Base-by-base conservation (phyloP, 805 yeast species). In the Zygoascus biomembranicola region DNA sequence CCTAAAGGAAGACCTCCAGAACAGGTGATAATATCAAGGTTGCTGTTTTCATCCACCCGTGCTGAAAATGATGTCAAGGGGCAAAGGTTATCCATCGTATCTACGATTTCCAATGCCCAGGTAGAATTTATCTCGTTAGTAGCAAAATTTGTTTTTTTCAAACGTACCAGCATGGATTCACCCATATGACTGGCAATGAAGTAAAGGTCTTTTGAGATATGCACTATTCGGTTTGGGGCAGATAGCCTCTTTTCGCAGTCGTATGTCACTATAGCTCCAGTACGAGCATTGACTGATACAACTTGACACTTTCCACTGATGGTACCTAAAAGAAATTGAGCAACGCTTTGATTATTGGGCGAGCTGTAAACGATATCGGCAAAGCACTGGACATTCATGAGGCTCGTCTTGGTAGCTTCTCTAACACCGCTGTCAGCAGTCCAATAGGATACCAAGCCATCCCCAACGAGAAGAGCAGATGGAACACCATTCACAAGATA, bases 1-100 rank as follows among this genome's bases (percentile, higher is more conserved):
- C 49, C 49, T 13, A 14, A 19, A 11, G 49, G 49, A 16, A 28
- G 49, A 31, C 49, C 49, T 3, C 32, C 32, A 32, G 42, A 46
- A 41, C 49, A 46, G 4, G 49, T 32, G 20, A 32, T 31, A 31
- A 46, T 32, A 26, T 32, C 20, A 4, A 46, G 5, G 41, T 32
- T 46, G 9, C 18, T 9, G 41, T 46, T 32, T 4, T 31, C 16
- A 19, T 46, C 49, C 3, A 46, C 14, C 26, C 8, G 14, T 5
- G 41, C 26, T 31, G 14, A n/a, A 28, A 32, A 31, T 8, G 14
- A n/a, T 5, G 26, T 14, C n/a, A 46, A 18, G 2, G 49, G 49
- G 14, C 32, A 26, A 3, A 31, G 10, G 11, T 31, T 46, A 41
- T 46, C 49, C 23, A 46, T 11, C 5, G 16, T 31, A 20, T 46